Evolutionary conservation across 805 yeast species (phyloP).

Genomic region (Starmerella apis): DNA sequence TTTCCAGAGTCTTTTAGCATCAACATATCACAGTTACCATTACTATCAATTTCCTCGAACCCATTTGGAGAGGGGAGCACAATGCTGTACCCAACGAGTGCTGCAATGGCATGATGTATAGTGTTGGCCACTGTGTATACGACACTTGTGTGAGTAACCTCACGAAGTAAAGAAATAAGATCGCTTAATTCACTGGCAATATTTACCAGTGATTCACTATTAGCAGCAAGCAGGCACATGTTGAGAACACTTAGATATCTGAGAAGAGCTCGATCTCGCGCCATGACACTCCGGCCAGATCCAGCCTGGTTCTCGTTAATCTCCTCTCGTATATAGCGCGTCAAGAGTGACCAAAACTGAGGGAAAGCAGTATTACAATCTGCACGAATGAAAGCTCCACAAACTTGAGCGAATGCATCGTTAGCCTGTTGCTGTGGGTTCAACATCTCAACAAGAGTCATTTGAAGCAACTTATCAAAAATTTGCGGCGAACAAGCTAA

Average conservation of each 20-base stretch:
- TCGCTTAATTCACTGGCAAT: constrained; percentile 40
- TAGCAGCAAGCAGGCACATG: constrained; percentile 61
- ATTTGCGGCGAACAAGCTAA: constrained; percentile 26
- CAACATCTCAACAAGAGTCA: constrained; percentile 43
- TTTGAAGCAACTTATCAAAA: constrained; percentile 26
- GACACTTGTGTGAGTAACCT: constrained; percentile 51
- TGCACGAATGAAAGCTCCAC: constrained; percentile 61
- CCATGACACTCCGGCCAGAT: constrained; percentile 48
- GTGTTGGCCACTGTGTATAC: constrained; percentile 53
- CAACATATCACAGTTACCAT: too few relatives aligned
- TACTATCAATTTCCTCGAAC: not conserved
- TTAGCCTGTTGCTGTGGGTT: constrained; percentile 46
- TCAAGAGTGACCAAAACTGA: constrained; percentile 37
- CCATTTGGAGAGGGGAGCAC: constrained; percentile 13
- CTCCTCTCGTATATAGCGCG: constrained; percentile 51
- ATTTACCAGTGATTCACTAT: constrained; percentile 36
- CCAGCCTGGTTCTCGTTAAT: constrained; percentile 76
- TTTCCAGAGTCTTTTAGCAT: too few relatives aligned
- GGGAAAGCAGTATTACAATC: constrained; percentile 44
- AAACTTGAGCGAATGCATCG: constrained; percentile 57
- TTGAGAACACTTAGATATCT: constrained; percentile 62
- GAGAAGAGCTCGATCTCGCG: constrained; percentile 66
- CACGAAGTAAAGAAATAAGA: constrained; percentile 37
- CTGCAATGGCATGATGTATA: constrained; percentile 54
- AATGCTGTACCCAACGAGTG: constrained; percentile 37